Base-by-base conservation (phyloP, 2,329 filamentous ascomycete genomes). In the Aspergillus novofumigatus region DNA sequence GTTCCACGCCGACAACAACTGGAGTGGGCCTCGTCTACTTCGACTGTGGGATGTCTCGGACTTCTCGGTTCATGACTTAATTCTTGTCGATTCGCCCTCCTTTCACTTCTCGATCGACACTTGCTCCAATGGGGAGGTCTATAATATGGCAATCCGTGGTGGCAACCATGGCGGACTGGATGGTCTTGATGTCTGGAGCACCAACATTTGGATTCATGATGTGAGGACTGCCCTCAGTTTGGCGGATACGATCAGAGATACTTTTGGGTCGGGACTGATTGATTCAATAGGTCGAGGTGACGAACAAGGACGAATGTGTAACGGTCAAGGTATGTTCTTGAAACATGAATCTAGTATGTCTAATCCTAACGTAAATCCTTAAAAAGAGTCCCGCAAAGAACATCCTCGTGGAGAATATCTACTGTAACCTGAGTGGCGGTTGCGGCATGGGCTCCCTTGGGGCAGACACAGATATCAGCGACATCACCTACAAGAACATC, bases 221-320 rank as follows among this genome's bases (percentile, higher is more conserved):
- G 75, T 70, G 55, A 52, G 67, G 61, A 20, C 7, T 2, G 0
- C 3, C 23, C 8, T 17, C 4, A 2, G 47, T n/a, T 35, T 1
- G n/a, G n/a, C 14, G 32, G 6, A 35, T 25, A 8, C n/a, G 32
- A 23, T 11, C 11, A 17, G n/a, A n/a, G 26, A 10, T 42, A 47
- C 38, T 44, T 44, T 49, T 32, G 28, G 17, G n/a, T 5, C 14
- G 14, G 38, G 4, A 20, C 29, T 48, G 56, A 41, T 48, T 53
- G 26, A 53, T 42, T 42, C 32, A 29, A 28, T 55, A 72, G 65
- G 69, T 85, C 47, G 80, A 81, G 72, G 83, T 86, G 5, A 84
- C 83, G 25, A 86, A 86, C 77, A 84, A 83, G 69, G 82, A 86
- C 64, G 83, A 86, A 65, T 85, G 82, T 65, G 81, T 85, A 0